Percentiles rank a stretch among this genome's conserved stretches.
phyloP scores from a whole-genome alignment of 768 basidiomycete species.

The Austroboletus festivus region DNA sequence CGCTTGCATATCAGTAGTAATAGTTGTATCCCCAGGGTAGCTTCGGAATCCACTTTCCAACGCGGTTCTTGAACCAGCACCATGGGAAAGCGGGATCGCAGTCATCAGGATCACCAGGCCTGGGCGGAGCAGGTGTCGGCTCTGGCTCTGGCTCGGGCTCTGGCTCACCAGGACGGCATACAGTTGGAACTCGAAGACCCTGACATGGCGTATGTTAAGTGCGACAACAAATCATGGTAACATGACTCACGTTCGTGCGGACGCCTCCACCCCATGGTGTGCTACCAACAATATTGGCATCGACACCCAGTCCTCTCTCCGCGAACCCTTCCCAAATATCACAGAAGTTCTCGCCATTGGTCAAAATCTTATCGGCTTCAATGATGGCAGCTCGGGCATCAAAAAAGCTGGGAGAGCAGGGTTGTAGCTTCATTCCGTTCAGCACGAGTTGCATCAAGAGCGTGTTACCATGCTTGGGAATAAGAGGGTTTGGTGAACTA shows the following conservation, averaged over 20 bases:
- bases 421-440: slow-evolving; percentile 93
- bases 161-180: slow-evolving; percentile 32
- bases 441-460: slow-evolving; percentile 80
- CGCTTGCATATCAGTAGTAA: slow-evolving; percentile 16
- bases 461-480: slow-evolving; percentile 93
- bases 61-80: slow-evolving; percentile 23
- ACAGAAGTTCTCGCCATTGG: slow-evolving; percentile 92
- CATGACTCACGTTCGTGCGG: slow-evolving; percentile 53
- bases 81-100: slow-evolving; percentile 18
- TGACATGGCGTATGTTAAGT: slow-evolving; percentile 16
- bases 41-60: slow-evolving; percentile 20
- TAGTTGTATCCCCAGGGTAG: slow-evolving; percentile 24
- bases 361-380: slow-evolving; percentile 85
- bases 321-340: slow-evolving; percentile 84
- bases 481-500: slow-evolving; percentile 41
- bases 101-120: slow-evolving; percentile 33
- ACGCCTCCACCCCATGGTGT: slow-evolving; percentile 95
- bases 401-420: slow-evolving; percentile 88
- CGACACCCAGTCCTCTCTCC: slow-evolving; percentile 72
- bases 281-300: slow-evolving; percentile 68
- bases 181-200: slow-evolving; percentile 41
- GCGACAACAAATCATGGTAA: neutral
- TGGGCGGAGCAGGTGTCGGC: slow-evolving; percentile 18
- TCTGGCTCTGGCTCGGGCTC: slow-evolving; percentile 17
- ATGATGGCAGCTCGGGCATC: slow-evolving; percentile 88